A percentile compares a stretch with the other conserved stretches of the same genome.
Conservation (phyloP, 176 grass and related monocot species). For the Miscanthus lutarioriparius region DNA sequence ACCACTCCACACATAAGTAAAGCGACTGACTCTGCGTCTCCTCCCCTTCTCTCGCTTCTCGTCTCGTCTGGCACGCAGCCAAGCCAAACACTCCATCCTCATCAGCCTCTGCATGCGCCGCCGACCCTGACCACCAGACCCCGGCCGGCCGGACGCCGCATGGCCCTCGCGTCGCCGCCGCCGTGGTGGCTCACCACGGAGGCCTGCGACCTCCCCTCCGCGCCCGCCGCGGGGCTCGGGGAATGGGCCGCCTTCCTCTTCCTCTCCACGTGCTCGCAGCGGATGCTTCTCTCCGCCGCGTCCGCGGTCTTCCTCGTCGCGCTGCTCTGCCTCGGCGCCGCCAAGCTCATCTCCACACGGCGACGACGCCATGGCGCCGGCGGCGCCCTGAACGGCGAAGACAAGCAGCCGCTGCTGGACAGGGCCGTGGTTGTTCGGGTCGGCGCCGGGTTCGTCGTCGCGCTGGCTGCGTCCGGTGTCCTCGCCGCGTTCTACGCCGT, state of each 20-base stretch:
- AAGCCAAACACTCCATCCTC: not conserved
- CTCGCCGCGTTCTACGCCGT: slow-evolving; percentile 56
- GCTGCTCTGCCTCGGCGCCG: slow-evolving; percentile 22
- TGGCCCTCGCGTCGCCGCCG: slow-evolving; percentile 18
- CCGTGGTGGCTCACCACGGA: slow-evolving; percentile 55
- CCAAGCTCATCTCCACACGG: slow-evolving; percentile 30
- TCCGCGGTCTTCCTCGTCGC: slow-evolving; percentile 54
- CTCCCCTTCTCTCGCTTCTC: not conserved
- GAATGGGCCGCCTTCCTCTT: slow-evolving; percentile 70
- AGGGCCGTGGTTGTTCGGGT: not conserved
- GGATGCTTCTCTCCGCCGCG: slow-evolving; percentile 44
- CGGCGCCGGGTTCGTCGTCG: slow-evolving; percentile 47
- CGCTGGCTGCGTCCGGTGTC: slow-evolving; percentile 38
- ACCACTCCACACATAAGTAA: not conserved
- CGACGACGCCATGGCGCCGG: not conserved
- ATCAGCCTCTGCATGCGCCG: slow-evolving; percentile 27
- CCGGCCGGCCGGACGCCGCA: not conserved
- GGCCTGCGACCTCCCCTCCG: slow-evolving; percentile 22
- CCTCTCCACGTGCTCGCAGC: slow-evolving; percentile 75
- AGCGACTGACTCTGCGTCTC: not conserved
- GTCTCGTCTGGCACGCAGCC: not conserved
- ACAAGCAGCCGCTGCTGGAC: slow-evolving; percentile 66
- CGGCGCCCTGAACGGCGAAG: not conserved
- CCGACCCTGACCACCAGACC: not conserved
- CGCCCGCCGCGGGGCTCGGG: not conserved